These are phyloP conservation scores for Gaeumannomyces tritici DNA, from an alignment of 2,329 filamentous ascomycete genomes.

Conservation along the genomic window DNA sequence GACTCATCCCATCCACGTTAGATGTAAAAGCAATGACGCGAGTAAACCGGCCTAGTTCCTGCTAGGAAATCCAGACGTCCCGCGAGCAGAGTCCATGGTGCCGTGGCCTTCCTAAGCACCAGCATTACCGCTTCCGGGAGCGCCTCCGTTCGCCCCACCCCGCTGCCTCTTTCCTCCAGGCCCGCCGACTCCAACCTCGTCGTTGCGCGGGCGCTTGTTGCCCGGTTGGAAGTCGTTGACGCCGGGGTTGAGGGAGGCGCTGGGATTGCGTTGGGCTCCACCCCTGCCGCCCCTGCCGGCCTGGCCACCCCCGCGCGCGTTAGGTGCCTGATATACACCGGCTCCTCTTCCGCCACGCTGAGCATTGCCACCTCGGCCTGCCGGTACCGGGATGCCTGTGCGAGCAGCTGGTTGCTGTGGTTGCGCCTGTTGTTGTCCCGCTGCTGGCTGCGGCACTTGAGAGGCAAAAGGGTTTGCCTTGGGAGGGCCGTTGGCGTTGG, in stretches of 20 bases:
- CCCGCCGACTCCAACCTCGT: constrained; percentile 24
- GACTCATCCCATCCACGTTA: neutral
- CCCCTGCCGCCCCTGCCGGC: constrained; percentile 12
- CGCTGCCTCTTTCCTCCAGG: constrained; percentile 26
- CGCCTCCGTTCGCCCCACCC: constrained; percentile 18
- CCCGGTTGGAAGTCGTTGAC: constrained; percentile 43
- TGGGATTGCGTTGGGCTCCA: constrained; percentile 25
- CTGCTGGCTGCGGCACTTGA: constrained; percentile 8
- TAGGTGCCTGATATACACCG: constrained; percentile 15
- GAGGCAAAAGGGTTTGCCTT: constrained; percentile 12
- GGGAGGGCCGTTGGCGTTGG: neutral
- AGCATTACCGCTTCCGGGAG: neutral
- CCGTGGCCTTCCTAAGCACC: neutral
- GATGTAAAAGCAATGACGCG: neutral
- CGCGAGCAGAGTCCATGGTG: neutral
- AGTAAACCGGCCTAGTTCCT: neutral
- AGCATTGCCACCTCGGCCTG: constrained; percentile 11
- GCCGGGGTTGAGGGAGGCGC: constrained; percentile 35
- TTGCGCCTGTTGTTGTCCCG: constrained; percentile 7
- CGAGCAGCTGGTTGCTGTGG: constrained; percentile 8
- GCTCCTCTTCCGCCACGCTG: constrained; percentile 11
- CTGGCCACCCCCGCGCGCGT: constrained; percentile 14
- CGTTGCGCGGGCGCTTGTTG: constrained; percentile 44
- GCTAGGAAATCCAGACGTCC: neutral
- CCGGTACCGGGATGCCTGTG: constrained; percentile 13